Base-by-base conservation (phyloP, 2,329 filamentous ascomycete genomes). In the Nothopassalora personata region DNA sequence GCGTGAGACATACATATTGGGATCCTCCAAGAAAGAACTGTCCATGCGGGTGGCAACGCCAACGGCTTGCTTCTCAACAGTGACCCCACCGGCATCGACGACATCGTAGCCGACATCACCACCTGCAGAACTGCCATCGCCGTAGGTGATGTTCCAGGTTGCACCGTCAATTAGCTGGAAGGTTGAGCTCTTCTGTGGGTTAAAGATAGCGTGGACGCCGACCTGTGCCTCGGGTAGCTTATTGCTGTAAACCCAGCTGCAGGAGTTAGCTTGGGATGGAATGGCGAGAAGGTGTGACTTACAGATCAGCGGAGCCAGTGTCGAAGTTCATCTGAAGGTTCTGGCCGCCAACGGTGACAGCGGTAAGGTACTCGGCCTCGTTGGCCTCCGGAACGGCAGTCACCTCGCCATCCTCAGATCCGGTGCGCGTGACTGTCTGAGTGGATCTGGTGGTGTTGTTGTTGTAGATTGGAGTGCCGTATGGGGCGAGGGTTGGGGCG, bases 281-380 rank as follows among this genome's bases (percentile, higher is more conserved):
- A n/a, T n/a, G 9, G 30, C 19, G 15, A 8, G 27, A 47, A 13
- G 36, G 54, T 13, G 0, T 5, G 9, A 71, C 81, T 70, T 79
- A 84, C 76, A 89, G 79, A 72, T 90, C 88, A 11, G 87, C 83
- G 1, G 87, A 90, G 58, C 88, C 88, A n/a, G 86, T 87, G 73
- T 91, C 88, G 69, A 91, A 89, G 71, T 89, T 84, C 70, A 91
- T 75, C 68, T 85, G 83, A 58, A 91, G 68, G 4, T 79, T 81
- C 74, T 90, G 87, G 5, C 85, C 86, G 60, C 88, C 88, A 63
- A 91, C 82, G n/a, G 71, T 80, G 54, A 90, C 84, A 0, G 86
- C 86, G 0, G 85, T 82, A 11, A 92, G 80, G 68, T 89, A 92
- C 60, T 90, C 84, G 51, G 83, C 79, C 68, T 89, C 88, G 65